Evolutionary conservation across 2,329 filamentous ascomycete genomes (phyloP).

Genomic region (Podosphaera xanthii): DNA sequence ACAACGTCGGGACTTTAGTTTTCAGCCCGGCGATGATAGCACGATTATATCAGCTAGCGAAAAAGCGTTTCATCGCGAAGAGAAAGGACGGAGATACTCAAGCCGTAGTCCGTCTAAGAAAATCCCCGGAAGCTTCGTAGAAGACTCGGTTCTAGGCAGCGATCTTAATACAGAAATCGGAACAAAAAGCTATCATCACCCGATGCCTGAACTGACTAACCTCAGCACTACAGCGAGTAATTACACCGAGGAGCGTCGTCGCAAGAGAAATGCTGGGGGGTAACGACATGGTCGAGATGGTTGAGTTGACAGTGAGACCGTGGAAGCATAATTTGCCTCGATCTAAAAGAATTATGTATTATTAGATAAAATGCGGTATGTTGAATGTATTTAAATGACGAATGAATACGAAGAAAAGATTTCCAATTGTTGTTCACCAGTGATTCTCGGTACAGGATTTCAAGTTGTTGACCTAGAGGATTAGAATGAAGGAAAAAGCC

Average conservation of each 20-base stretch:
- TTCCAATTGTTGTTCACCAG: too few relatives aligned
- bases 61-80: conserved; percentile 4
- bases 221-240: conserved; percentile 7
- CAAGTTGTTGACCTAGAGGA: too few relatives aligned
- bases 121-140: conserved; percentile 7
- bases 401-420: too few relatives aligned
- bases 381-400: too few relatives aligned
- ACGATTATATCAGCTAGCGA: conserved; percentile 5
- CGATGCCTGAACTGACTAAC: conserved; percentile 14
- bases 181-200: conserved; percentile 17
- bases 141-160: conserved; percentile 2
- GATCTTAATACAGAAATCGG: conserved; percentile 13
- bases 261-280: conserved; percentile 10
- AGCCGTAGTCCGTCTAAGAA: conserved; percentile 12
- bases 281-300: conserved; percentile 4
- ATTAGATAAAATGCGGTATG: too few relatives aligned
- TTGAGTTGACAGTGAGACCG: too few relatives aligned
- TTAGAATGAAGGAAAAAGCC: too few relatives aligned
- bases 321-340: too few relatives aligned
- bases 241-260: conserved; percentile 14
- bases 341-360: too few relatives aligned
- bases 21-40: conserved; percentile 14
- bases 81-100: conserved; percentile 6
- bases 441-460: too few relatives aligned
- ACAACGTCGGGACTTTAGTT: conserved; percentile 15